Evolutionary conservation across 192 early-diverging fungal species (phyloP), one percentile per base, ranked within the genome.

Genomic region (Glomus cerebriforme): DNA sequence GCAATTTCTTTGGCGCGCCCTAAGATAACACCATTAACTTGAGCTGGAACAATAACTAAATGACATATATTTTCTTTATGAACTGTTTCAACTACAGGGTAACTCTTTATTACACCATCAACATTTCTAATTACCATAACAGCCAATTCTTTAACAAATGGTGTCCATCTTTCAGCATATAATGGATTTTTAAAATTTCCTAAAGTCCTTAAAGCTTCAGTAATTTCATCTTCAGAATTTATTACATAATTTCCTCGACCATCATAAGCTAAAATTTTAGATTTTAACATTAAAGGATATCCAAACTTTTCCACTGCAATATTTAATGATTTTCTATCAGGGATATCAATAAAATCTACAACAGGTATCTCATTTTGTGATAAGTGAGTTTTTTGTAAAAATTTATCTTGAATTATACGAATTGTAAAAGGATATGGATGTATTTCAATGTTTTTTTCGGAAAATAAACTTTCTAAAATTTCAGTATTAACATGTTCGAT

Each of bases 41-140:
- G 98, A 32, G 98, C 98, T 19, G 98, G 98, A 0, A 95, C 96
- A 83, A 97, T 93, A 5, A 97, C 96, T 34, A 98, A 85, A 86
- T 97, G 95, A 83, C 97, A 99, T 37, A 99, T 96, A 79, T 92
- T 97, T 86, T 98, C 93, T 83, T 93, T 92, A 84, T 99, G 98
- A 13, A 99, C 91, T 12, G 98, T 99, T 84, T 99, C 97, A 1
- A 98, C 97, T 58, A 95, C 93, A 24, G 97, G 96, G 79, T 99
- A 99, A 0, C 92, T 91, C 2, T 86, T 89, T 3, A 96, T 88
- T 31, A 87, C 88, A 17, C 94, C 95, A 62, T 90, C 89, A 22
- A 89, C 87, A 37, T 87, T 89, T 43, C 95, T 91, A 37, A 95
- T 96, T 17, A 99, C 98, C 97, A 99, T 99, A 1, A 99, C 96